Percentiles rank a stretch among this genome's conserved stretches.
Conservation (phyloP, 2,329 filamentous ascomycete species). For the Cladosporium austrohemisphaericum region DNA sequence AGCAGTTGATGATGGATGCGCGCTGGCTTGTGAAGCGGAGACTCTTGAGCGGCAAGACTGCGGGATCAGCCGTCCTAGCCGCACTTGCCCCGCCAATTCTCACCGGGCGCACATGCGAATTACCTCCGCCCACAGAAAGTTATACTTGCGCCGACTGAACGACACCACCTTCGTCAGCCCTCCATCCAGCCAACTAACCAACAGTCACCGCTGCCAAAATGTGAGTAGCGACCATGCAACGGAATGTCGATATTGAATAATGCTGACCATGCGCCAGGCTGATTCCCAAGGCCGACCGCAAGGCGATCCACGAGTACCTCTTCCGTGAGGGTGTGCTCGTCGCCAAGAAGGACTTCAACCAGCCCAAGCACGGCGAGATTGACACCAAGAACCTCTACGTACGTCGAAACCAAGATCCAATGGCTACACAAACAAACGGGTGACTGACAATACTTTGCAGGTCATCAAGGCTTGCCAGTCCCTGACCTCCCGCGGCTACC, state of each 20-base stretch:
- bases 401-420: conserved; percentile 26
- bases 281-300: conserved; percentile 99
- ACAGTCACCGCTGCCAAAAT: conserved; percentile 43
- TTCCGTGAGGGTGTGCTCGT: conserved; percentile 84
- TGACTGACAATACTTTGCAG: conserved; percentile 33
- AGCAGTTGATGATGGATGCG: too few species aligned
- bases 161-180: conserved; percentile 5
- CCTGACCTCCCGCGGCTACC: conserved; percentile 92
- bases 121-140: conserved; percentile 12
- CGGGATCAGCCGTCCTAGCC: too few species aligned
- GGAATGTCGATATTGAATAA: background rate
- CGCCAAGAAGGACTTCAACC: conserved; percentile 99
- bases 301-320: conserved; percentile 99
- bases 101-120: too few species aligned
- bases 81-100: too few species aligned
- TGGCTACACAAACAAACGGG: background rate
- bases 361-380: conserved; percentile 94
- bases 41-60: too few species aligned
- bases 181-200: conserved; percentile 15
- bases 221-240: conserved; percentile 20
- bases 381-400: conserved; percentile 99
- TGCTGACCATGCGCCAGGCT: conserved; percentile 59
- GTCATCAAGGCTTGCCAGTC: conserved; percentile 99
- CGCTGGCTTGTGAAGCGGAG: too few species aligned
- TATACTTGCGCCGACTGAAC: conserved; percentile 12